These are phyloP conservation scores for Candida silvatica DNA, from an alignment of 805 yeast species.

Conservation along the genomic window DNA sequence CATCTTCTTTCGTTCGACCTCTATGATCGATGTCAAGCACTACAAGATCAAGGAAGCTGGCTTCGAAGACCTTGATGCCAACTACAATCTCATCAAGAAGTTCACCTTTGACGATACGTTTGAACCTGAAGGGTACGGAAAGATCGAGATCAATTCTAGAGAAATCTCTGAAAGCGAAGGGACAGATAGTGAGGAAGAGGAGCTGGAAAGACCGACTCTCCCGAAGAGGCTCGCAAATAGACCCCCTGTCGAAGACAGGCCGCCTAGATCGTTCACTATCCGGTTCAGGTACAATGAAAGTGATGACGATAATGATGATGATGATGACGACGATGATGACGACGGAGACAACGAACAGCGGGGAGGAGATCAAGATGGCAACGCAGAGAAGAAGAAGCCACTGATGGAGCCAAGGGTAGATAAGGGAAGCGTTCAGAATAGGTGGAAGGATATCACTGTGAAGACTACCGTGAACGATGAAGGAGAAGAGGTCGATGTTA, in stretches of 20 bases:
- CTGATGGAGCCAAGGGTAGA: not conserved
- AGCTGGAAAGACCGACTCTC: conserved; percentile 10
- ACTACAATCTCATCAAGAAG: conserved; percentile 19
- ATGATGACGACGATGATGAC: conserved; percentile 3
- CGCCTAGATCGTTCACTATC: conserved; percentile 24
- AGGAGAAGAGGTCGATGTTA: conserved; percentile 8
- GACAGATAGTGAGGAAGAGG: conserved; percentile 3
- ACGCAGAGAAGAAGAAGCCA: not conserved
- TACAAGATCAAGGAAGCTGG: conserved; percentile 34
- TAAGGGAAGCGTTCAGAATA: not conserved
- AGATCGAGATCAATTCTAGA: conserved; percentile 19
- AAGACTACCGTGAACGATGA: conserved; percentile 4
- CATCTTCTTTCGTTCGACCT: conserved; percentile 38
- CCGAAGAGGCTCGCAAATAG: conserved; percentile 17
- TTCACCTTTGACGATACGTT: conserved; percentile 20
- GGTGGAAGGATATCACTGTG: not conserved
- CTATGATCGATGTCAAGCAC: conserved; percentile 37
- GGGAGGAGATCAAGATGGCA: not conserved
- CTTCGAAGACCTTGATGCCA: conserved; percentile 32
- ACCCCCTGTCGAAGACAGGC: conserved; percentile 21
- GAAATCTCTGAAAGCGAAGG: conserved; percentile 10
- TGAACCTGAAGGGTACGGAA: conserved; percentile 12
- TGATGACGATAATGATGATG: conserved; percentile 6
- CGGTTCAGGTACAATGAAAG: conserved; percentile 15
- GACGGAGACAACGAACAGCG: conserved; percentile 1